Evolutionary conservation across 305 asterid genomes (phyloP).

Genomic region (Euphrasia arctica): DNA sequence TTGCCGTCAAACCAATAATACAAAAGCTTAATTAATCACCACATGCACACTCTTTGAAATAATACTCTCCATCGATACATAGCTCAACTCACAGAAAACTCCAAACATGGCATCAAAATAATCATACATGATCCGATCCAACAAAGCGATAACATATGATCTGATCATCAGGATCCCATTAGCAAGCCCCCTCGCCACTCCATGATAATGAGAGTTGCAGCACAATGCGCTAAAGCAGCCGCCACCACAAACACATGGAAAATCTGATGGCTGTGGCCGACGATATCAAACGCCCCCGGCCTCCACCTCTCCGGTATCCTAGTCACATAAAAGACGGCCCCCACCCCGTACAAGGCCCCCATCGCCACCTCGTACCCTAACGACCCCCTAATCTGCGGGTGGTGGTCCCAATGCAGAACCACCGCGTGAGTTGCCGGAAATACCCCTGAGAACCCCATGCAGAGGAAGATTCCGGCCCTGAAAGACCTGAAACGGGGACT

Average conservation of each 20-base stretch:
- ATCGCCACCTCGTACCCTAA: slow-evolving; percentile 63
- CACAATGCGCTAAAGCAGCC: slow-evolving; percentile 70
- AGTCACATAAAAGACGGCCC: slow-evolving; percentile 51
- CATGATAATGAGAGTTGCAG: slow-evolving; percentile 64
- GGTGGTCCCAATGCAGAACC: slow-evolving; percentile 39
- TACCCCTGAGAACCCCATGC: slow-evolving; percentile 85
- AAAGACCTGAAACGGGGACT: slow-evolving; percentile 53
- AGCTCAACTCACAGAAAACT: no score
- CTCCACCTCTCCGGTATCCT: slow-evolving; percentile 64
- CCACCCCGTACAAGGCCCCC: slow-evolving; percentile 60
- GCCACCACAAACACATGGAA: slow-evolving; percentile 62
- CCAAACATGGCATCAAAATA: neutral
- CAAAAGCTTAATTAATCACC: no score
- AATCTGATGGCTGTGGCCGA: slow-evolving; percentile 73
- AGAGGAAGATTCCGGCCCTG: slow-evolving; percentile 58
- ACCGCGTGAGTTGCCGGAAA: slow-evolving; percentile 79
- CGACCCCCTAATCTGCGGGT: slow-evolving; percentile 45
- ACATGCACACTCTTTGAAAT: no score
- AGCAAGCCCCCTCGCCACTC: slow-evolving; percentile 59
- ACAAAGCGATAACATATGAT: neutral
- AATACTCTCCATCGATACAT: no score
- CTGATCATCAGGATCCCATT: no score
- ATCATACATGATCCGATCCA: no score
- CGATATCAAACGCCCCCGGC: slow-evolving; percentile 61
- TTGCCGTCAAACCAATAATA: no score